phyloP scores from a whole-genome alignment of 345 rosid species.

The Bruguiera sexangula region DNA sequence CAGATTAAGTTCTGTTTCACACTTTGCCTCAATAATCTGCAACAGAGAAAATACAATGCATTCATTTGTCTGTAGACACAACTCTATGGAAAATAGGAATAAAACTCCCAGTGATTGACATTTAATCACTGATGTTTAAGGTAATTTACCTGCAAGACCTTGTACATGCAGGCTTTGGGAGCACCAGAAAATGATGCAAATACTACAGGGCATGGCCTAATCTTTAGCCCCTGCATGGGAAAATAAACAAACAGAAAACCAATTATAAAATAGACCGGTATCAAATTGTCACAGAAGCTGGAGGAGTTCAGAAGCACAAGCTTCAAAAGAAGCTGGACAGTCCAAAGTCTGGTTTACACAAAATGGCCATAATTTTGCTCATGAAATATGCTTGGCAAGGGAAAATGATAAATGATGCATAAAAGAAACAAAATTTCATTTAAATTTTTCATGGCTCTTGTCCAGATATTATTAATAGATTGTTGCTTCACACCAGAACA shows the following conservation, averaged over 20 bases:
- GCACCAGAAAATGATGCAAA: slow-evolving; percentile 91
- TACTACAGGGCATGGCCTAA: slow-evolving; percentile 66
- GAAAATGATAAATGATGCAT: neutral
- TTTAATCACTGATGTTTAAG: neutral
- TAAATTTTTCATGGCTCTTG: neutral
- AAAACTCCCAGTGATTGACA: neutral
- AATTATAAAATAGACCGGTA: slow-evolving; percentile 9
- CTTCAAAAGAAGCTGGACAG: too few species aligned
- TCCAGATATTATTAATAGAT: neutral
- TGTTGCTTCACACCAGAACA: neutral
- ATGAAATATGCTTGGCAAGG: neutral
- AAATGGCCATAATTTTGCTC: neutral
- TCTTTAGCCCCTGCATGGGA: slow-evolving; percentile 62
- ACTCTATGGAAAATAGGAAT: neutral
- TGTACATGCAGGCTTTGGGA: slow-evolving; percentile 87
- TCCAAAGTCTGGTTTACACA: too few species aligned
- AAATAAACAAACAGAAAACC: slow-evolving; percentile 1
- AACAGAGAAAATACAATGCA: slow-evolving; percentile 16
- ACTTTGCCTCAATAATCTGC: slow-evolving; percentile 70
- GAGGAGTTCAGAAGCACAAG: neutral
- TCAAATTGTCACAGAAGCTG: neutral
- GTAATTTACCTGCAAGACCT: slow-evolving; percentile 74
- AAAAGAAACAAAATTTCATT: neutral
- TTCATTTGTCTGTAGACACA: neutral
- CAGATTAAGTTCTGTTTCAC: slow-evolving; percentile 44